phyloP scores from a whole-genome alignment of 2,329 filamentous ascomycete genomes.

The Aspergillus tubingensis region DNA sequence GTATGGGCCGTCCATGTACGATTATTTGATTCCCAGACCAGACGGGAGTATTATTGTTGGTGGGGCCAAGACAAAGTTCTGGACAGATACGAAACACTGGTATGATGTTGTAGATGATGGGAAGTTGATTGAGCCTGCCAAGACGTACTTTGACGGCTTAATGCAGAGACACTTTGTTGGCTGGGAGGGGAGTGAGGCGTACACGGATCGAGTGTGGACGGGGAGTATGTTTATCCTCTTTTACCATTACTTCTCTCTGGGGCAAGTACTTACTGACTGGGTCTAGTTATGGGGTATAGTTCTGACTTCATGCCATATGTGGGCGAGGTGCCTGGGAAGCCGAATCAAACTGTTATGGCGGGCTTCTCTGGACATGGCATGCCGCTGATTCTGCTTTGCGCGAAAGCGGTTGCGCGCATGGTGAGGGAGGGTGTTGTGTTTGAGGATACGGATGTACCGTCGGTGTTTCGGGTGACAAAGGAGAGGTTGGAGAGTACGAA shows the following conservation, averaged over 20 bases:
- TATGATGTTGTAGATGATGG: conserved; percentile 49
- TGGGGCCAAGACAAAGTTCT: conserved; percentile 54
- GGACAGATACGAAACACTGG: conserved; percentile 43
- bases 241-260: no score
- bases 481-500: neutral
- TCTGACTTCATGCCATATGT: conserved; percentile 55
- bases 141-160: conserved; percentile 41
- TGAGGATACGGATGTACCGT: conserved; percentile 3
- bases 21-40: conserved; percentile 64
- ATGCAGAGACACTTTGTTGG: conserved; percentile 40
- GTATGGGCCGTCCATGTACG: conserved; percentile 53
- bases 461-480: conserved; percentile 1
- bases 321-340: conserved; percentile 48
- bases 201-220: conserved; percentile 36
- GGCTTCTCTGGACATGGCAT: conserved; percentile 70
- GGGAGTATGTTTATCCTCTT: conserved; percentile 39
- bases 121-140: conserved; percentile 49
- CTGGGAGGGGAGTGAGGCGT: conserved; percentile 38
- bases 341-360: conserved; percentile 59
- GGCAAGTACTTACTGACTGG: no score
- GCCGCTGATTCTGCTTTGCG: conserved; percentile 42
- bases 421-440: neutral
- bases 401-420: conserved; percentile 10
- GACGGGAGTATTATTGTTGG: conserved; percentile 60
- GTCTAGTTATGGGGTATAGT: conserved; percentile 42